A percentile compares a stretch with the other conserved stretches of the same genome.
These are phyloP conservation scores for Pseudocercospora macadamiae DNA, from an alignment of 2,329 filamentous ascomycete genomes.

Conservation along the genomic window DNA sequence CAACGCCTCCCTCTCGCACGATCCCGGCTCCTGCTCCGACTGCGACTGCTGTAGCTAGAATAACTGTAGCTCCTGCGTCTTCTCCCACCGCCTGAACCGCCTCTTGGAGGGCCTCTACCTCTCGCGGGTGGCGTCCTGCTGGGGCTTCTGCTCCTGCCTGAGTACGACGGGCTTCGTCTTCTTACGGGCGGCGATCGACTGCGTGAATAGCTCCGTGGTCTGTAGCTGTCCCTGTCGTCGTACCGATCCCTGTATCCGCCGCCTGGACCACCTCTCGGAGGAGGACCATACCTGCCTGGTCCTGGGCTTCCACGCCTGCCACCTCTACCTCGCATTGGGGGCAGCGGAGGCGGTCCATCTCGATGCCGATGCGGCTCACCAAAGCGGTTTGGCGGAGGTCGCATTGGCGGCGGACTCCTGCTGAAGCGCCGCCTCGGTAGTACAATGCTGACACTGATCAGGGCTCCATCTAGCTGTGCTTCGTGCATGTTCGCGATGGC, in stretches of 20 bases:
- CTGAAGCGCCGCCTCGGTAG: slow-evolving; percentile 82
- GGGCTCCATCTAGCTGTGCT: slow-evolving; percentile 77
- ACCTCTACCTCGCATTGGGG: slow-evolving; percentile 25
- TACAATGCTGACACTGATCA: slow-evolving; percentile 86
- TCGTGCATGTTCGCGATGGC: slow-evolving; percentile 95
- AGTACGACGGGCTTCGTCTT: slow-evolving; percentile 40
- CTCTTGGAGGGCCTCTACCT: slow-evolving; percentile 24
- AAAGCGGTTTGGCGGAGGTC: slow-evolving; percentile 57
- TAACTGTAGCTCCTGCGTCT: slow-evolving; percentile 25
- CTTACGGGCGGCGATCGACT: slow-evolving; percentile 23
- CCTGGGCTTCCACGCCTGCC: slow-evolving; percentile 30
- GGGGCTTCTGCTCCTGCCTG: slow-evolving; percentile 40
- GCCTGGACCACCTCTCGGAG: slow-evolving; percentile 27
- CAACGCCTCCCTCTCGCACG: slow-evolving; percentile 30
- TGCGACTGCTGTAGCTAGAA: slow-evolving; percentile 26
- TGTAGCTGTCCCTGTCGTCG: slow-evolving; percentile 34
- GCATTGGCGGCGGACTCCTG: slow-evolving; percentile 72
- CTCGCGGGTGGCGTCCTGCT: slow-evolving; percentile 25
- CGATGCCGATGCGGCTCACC: slow-evolving; percentile 45
- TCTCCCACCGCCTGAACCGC: slow-evolving; percentile 17
- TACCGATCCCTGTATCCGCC: slow-evolving; percentile 36
- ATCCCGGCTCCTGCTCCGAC: slow-evolving; percentile 31
- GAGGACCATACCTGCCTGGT: slow-evolving; percentile 25
- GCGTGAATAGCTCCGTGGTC: slow-evolving; percentile 30
- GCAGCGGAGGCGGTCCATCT: slow-evolving; percentile 34